A percentile compares a stretch with the other conserved stretches of the same genome.
Evolutionary conservation across 768 basidiomycete species (phyloP).

Genomic region (Psilocybe cyanescens): DNA sequence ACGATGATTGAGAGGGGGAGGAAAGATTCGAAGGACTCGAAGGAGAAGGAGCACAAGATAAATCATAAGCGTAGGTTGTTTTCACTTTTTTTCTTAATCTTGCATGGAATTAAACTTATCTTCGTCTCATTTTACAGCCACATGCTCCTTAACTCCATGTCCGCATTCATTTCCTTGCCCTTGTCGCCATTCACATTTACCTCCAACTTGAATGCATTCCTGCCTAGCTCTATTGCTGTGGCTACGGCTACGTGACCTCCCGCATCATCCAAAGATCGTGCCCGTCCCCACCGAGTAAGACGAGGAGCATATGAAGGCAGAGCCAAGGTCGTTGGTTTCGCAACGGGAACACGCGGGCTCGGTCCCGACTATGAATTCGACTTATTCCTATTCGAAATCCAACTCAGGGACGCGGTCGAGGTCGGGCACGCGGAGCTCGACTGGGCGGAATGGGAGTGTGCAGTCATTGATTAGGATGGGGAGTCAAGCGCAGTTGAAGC

Average conservation of each 20-base stretch:
- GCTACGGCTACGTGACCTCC: background rate
- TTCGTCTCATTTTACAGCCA: slow-evolving; percentile 41
- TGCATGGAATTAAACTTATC: slow-evolving; percentile 65
- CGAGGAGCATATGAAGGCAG: background rate
- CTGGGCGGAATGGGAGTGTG: slow-evolving; percentile 62
- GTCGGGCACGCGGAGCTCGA: slow-evolving; percentile 30
- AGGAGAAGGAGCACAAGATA: slow-evolving; percentile 32
- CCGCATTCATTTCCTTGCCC: background rate
- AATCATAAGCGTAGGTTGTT: slow-evolving; percentile 47
- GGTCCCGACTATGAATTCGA: background rate
- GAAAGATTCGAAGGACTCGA: slow-evolving; percentile 51
- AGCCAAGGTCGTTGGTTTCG: background rate
- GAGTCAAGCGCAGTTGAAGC: slow-evolving; percentile 68
- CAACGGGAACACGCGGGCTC: background rate
- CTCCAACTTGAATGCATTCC: background rate
- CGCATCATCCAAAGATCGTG: background rate
- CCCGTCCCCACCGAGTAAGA: slow-evolving; percentile 15
- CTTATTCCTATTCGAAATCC: background rate
- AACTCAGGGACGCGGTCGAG: slow-evolving; percentile 28
- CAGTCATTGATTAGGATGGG: slow-evolving; percentile 72
- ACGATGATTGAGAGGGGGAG: slow-evolving; percentile 79
- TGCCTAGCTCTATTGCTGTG: background rate
- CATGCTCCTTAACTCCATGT: background rate
- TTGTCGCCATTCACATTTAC: background rate
- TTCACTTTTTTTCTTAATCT: background rate